Evolutionary conservation across 768 basidiomycete species (phyloP).

Genomic region (Ephemerocybe angulata): DNA sequence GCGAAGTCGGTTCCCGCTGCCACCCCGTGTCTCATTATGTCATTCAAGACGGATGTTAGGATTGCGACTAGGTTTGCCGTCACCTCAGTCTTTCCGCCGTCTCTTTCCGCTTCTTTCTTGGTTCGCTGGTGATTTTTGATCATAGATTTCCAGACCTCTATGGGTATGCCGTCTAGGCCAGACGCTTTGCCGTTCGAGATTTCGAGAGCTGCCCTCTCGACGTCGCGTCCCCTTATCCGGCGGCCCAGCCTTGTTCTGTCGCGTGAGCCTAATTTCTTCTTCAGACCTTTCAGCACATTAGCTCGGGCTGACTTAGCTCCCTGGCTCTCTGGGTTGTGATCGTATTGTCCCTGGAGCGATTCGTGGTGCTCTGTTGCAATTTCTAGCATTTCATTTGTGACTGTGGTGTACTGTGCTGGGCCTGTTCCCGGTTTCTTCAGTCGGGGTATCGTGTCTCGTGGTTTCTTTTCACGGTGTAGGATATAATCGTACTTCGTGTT

Average conservation of each 20-base stretch:
- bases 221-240: background rate
- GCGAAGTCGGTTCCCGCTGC: constrained; percentile 16
- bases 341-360: constrained; percentile 20
- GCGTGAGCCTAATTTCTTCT: background rate
- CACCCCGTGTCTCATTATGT: constrained; percentile 28
- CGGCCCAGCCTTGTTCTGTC: background rate
- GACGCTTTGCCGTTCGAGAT: constrained; percentile 13
- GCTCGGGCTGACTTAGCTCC: background rate
- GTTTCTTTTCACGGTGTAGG: constrained; percentile 5
- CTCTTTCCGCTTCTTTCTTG: constrained; percentile 11
- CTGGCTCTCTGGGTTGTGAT: background rate
- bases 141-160: constrained; percentile 24
- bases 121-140: background rate
- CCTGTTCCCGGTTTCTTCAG: background rate
- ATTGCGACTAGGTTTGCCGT: constrained; percentile 16
- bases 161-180: constrained; percentile 19
- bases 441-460: constrained; percentile 10
- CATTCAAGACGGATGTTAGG: constrained; percentile 15
- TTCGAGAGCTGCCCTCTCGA: background rate
- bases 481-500: constrained; percentile 7
- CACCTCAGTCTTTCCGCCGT: constrained; percentile 14
- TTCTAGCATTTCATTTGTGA: constrained; percentile 27
- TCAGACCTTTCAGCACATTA: background rate
- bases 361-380: constrained; percentile 26
- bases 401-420: constrained; percentile 14